Percentiles rank a stretch among this genome's conserved stretches.
Evolutionary conservation across 805 yeast species (phyloP).

Genomic region (Diddensiella caesifluorescens): DNA sequence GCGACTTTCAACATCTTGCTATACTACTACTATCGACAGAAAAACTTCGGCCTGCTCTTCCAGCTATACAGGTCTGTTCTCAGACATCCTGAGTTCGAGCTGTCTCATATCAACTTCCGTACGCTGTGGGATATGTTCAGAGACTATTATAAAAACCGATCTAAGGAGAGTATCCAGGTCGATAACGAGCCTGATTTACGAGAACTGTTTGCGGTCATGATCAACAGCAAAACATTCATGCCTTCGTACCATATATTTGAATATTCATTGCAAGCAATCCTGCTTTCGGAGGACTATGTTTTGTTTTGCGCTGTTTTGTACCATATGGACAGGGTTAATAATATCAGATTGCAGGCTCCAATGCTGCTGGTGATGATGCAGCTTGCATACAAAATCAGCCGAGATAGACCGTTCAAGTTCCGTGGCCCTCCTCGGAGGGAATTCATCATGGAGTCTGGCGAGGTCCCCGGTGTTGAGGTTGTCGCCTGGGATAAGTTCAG

Average conservation of each 20-base stretch:
- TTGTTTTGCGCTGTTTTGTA: slow-evolving; percentile 17
- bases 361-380: slow-evolving; percentile 15
- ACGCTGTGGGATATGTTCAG: slow-evolving; percentile 16
- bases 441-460: slow-evolving; percentile 9
- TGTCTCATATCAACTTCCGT: slow-evolving; percentile 15
- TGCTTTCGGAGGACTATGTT: slow-evolving; percentile 14
- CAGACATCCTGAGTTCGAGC: neutral
- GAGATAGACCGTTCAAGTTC: slow-evolving; percentile 5
- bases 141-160: slow-evolving; percentile 11
- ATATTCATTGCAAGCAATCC: slow-evolving; percentile 15
- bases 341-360: slow-evolving; percentile 12
- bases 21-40: slow-evolving; percentile 16
- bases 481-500: neutral
- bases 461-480: neutral
- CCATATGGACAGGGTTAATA: slow-evolving; percentile 16
- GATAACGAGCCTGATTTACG: slow-evolving; percentile 9
- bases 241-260: slow-evolving; percentile 19
- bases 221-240: slow-evolving; percentile 12
- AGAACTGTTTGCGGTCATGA: slow-evolving; percentile 15
- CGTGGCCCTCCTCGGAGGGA: slow-evolving; percentile 10
- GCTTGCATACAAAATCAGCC: slow-evolving; percentile 12
- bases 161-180: no score
- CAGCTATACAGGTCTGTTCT: slow-evolving; percentile 4
- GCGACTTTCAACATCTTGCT: slow-evolving; percentile 18
- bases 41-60: slow-evolving; percentile 11